These are phyloP conservation scores for Usnea hakonensis DNA, from an alignment of 495 filamentous ascomycete genomes.

Conservation along the genomic window DNA sequence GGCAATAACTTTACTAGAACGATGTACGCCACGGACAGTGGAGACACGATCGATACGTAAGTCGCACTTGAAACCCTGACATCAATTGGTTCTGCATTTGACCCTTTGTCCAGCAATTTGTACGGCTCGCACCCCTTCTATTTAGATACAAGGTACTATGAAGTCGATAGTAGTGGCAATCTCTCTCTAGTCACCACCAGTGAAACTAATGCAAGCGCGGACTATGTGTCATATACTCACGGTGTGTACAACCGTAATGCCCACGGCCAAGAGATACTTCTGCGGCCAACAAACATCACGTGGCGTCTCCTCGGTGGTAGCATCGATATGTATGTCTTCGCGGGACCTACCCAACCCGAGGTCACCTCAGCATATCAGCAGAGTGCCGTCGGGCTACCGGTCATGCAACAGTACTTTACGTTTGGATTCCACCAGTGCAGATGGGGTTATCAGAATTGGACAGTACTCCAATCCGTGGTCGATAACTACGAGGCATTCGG, in stretches of 20 bases:
- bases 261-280: conserved; percentile 68
- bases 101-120: conserved; percentile 37
- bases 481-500: conserved; percentile 50
- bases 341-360: conserved; percentile 48
- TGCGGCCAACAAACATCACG: conserved; percentile 57
- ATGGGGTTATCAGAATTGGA: conserved; percentile 59
- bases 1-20: conserved; percentile 56
- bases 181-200: conserved; percentile 47
- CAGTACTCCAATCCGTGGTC: conserved; percentile 46
- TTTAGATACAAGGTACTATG: conserved; percentile 57
- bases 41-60: conserved; percentile 49
- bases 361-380: conserved; percentile 51
- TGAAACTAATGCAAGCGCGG: conserved; percentile 42
- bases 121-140: conserved; percentile 59
- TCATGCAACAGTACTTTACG: conserved; percentile 56
- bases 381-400: conserved; percentile 50
- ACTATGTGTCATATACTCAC: conserved; percentile 55
- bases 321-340: conserved; percentile 56
- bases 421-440: conserved; percentile 60
- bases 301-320: conserved; percentile 64
- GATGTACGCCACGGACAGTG: conserved; percentile 64
- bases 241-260: conserved; percentile 57
- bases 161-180: conserved; percentile 45
- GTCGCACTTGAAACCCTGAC: background rate
- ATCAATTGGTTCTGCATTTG: background rate